Base-by-base conservation (phyloP, 2,329 filamentous ascomycete species). In the Atkinsonella texensis region DNA sequence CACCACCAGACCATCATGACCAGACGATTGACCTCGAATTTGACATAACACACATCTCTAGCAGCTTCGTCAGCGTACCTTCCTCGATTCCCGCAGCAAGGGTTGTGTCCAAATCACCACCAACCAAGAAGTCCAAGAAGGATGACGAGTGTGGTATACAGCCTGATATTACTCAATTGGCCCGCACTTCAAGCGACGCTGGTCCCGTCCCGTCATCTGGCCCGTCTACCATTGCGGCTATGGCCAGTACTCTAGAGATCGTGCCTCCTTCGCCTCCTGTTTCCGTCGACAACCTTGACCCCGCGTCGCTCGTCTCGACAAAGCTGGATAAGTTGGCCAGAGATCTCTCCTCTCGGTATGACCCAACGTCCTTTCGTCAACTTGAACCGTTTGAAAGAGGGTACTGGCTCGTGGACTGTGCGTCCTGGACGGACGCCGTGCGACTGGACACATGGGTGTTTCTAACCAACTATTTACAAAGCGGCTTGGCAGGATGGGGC, bases 401-500 rank as follows among this genome's bases (percentile, higher is more conserved):
- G 0, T 82, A 86, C 65, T 96, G 90, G 90, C 65, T 73, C 2
- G 60, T 95, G 4, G 70, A 81, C 56, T 81, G 77, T 57, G 61
- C 66, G 0, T 48, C 58, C 1, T 89, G 84, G 84, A 62, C 68
- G 0, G 49, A 62, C 0, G 63, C 67, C 0, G 60, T 74, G 4
- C 76, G 78, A 48, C 63, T 70, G 15, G 68, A 73, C 2, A 74
- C 81, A 8, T 90, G 86, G 85, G 65, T 68, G 0, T 82, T 77
- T 48, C 67, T 89, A 23, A 70, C 70, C 6, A 75, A 81, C 15
- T 79, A 80, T 47, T 68, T 94, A 35, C 69, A 69, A 6, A 71
- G 70, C 28, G 81, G 81, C 0, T 68, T 72, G 20, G 76, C 78
- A 0, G 85, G 85, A 3, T 89, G 85, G 84, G 81, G 82, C 3